Evolutionary conservation across 441 rosid species (phyloP).

Genomic region (Pelargonium cotyledonis): DNA sequence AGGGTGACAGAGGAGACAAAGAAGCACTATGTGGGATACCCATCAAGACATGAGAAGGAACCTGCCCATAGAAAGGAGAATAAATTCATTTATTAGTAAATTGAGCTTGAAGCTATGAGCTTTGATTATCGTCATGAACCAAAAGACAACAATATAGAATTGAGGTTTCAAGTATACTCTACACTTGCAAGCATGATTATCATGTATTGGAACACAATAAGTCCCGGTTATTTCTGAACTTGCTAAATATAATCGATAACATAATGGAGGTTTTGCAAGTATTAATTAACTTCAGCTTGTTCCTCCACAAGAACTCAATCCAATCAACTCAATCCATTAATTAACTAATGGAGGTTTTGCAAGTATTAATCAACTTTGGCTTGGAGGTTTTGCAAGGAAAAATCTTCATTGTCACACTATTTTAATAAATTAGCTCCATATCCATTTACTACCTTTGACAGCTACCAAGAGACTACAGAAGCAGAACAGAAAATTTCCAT

Average conservation of each 20-base stretch:
- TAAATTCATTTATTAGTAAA: background rate
- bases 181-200: background rate
- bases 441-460: background rate
- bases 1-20: constrained; percentile 45
- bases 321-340: background rate
- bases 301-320: background rate
- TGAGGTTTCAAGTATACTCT: background rate
- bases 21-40: constrained; percentile 60
- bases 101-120: background rate
- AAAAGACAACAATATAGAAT: background rate
- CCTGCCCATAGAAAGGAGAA: constrained; percentile 35
- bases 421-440: background rate
- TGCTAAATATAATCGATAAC: background rate
- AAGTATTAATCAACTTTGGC: too few species aligned
- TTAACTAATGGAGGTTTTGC: too few species aligned
- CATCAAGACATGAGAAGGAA: constrained; percentile 79
- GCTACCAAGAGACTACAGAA: background rate
- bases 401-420: background rate
- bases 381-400: too few species aligned
- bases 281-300: background rate
- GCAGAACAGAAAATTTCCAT: background rate
- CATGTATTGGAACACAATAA: background rate
- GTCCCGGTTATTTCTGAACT: background rate
- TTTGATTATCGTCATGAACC: background rate
- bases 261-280: background rate